A percentile compares a stretch with the other conserved stretches of the same genome.
phyloP scores from a whole-genome alignment of 805 yeast genomes.

The Nakazawaea ishiwadae region DNA sequence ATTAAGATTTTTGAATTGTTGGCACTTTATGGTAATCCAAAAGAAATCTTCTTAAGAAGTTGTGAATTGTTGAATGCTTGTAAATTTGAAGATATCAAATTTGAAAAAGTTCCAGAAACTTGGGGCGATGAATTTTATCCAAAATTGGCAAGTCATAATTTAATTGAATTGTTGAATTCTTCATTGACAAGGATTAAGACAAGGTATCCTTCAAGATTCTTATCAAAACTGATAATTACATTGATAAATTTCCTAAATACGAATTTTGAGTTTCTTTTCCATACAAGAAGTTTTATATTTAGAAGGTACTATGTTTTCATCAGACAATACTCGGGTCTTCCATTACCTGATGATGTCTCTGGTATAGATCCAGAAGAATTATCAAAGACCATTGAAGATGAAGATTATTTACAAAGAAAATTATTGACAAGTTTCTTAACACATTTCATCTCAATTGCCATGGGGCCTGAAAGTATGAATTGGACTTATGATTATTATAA shows the following conservation, averaged over 20 bases:
- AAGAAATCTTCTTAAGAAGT: constrained; percentile 67
- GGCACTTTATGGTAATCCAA: constrained; percentile 70
- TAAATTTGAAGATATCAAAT: constrained; percentile 18
- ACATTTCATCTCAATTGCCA: constrained; percentile 37
- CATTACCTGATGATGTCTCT: constrained; percentile 30
- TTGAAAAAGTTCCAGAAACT: background rate
- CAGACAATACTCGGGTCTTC: constrained; percentile 52
- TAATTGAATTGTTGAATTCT: constrained; percentile 60
- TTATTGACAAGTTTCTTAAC: constrained; percentile 61
- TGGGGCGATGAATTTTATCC: constrained; percentile 20
- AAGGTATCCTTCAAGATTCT: constrained; percentile 72
- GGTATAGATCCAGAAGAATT: constrained; percentile 33
- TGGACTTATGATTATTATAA: constrained; percentile 5
- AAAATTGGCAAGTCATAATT: constrained; percentile 57
- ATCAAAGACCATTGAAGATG: constrained; percentile 42
- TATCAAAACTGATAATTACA: constrained; percentile 63
- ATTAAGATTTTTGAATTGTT: constrained; percentile 56
- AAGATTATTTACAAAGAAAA: constrained; percentile 57
- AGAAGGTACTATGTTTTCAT: constrained; percentile 63
- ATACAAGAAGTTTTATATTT: constrained; percentile 33
- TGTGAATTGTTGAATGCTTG: constrained; percentile 57
- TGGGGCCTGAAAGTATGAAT: constrained; percentile 1
- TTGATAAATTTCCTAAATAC: constrained; percentile 45
- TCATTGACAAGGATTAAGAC: constrained; percentile 61
- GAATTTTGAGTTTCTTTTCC: constrained; percentile 29